These are phyloP conservation scores for Heterococcus sp. DNA, from an alignment of 108 stramenopile species.

Conservation along the genomic window DNA sequence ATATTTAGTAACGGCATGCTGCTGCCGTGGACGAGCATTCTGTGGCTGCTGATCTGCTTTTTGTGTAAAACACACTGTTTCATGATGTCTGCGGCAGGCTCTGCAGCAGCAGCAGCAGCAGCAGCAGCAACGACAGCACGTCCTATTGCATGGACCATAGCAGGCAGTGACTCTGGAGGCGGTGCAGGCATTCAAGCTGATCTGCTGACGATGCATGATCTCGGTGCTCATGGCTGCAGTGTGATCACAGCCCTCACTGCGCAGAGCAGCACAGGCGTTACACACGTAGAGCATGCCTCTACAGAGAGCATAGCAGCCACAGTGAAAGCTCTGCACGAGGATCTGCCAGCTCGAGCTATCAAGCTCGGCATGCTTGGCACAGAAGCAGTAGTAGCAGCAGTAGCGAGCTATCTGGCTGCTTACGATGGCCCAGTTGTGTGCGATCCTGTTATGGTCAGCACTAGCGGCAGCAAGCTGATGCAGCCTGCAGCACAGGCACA, in stretches of 20 bases:
- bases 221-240: slow-evolving; percentile 82
- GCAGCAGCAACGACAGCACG: slow-evolving; percentile 52
- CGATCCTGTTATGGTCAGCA: slow-evolving; percentile 91
- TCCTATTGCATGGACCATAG: slow-evolving; percentile 87
- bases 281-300: slow-evolving; percentile 33
- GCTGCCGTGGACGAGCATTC: too few species aligned
- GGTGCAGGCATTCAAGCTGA: slow-evolving; percentile 94
- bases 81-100: not conserved
- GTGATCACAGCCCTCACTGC: slow-evolving; percentile 80
- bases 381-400: slow-evolving; percentile 63
- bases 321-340: slow-evolving; percentile 57
- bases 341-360: slow-evolving; percentile 74
- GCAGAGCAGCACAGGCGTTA: slow-evolving; percentile 41
- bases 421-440: slow-evolving; percentile 63
- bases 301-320: slow-evolving; percentile 17
- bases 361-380: slow-evolving; percentile 88
- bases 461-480: slow-evolving; percentile 72
- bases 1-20: too few species aligned
- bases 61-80: not conserved
- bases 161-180: slow-evolving; percentile 88
- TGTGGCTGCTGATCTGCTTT: too few species aligned
- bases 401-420: slow-evolving; percentile 64
- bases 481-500: slow-evolving; percentile 69
- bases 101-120: not conserved
- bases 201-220: slow-evolving; percentile 68